A percentile compares a stretch with the other conserved stretches of the same genome.
These are phyloP conservation scores for Scalesia atractyloides DNA, from an alignment of 129 eudicot genomes.

Conservation along the genomic window DNA sequence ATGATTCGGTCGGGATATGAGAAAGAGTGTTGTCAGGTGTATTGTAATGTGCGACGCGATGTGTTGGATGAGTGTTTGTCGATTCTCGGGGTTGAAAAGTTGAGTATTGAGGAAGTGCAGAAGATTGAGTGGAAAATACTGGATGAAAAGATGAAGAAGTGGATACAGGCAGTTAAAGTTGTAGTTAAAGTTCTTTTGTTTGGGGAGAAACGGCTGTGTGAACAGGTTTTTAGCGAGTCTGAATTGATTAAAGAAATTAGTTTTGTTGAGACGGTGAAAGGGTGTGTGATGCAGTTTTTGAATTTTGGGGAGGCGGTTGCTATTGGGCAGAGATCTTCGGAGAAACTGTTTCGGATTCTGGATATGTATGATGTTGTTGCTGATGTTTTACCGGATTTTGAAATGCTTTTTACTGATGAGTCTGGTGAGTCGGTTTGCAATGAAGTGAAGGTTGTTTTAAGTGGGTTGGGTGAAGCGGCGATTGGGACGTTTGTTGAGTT, in stretches of 20 bases:
- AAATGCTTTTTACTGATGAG: conserved; percentile 63
- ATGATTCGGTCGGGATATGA: conserved; percentile 89
- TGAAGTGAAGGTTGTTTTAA: conserved; percentile 76
- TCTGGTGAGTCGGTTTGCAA: conserved; percentile 76
- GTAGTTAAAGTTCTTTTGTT: conserved; percentile 58
- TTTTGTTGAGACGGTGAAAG: conserved; percentile 80
- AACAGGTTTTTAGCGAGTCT: conserved; percentile 65
- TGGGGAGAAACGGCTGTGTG: conserved; percentile 69
- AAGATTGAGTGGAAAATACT: conserved; percentile 78
- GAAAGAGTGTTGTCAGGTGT: conserved; percentile 92
- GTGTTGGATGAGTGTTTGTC: conserved; percentile 80
- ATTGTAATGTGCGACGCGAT: conserved; percentile 67
- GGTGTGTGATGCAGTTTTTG: conserved; percentile 93
- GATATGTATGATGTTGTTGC: conserved; percentile 88
- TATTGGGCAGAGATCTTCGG: conserved; percentile 75
- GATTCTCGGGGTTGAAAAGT: conserved; percentile 70
- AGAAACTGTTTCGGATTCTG: conserved; percentile 78
- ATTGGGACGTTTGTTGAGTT: conserved; percentile 87
- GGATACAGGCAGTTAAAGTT: conserved; percentile 78
- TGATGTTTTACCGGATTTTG: conserved; percentile 56
- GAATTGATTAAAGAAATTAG: conserved; percentile 74
- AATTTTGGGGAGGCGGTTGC: conserved; percentile 95
- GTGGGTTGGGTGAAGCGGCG: conserved; percentile 77
- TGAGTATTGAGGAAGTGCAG: conserved; percentile 95
- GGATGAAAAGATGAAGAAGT: conserved; percentile 93